These are phyloP conservation scores for Scutellaria baicalensis DNA, from an alignment of 257 asterid species.

Conservation along the genomic window DNA sequence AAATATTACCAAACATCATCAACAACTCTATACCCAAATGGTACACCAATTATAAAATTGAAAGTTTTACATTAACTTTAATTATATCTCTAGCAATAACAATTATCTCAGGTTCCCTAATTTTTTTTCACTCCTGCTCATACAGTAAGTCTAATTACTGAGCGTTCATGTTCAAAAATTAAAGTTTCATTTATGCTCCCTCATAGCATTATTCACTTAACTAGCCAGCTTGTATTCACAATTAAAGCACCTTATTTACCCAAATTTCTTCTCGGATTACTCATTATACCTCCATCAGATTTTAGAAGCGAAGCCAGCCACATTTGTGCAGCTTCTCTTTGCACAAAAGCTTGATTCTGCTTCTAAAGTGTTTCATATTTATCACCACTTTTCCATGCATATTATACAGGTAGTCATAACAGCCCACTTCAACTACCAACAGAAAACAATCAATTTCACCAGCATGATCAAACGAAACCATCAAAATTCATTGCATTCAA, in stretches of 20 bases:
- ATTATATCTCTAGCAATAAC: conserved; percentile 1
- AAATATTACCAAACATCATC: neutral
- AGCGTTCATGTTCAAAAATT: conserved; percentile 6
- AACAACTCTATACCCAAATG: neutral
- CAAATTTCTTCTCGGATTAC: neutral
- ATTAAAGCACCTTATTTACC: neutral
- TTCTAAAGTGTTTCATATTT: neutral
- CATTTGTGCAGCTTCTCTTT: conserved; percentile 1
- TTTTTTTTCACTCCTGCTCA: neutral
- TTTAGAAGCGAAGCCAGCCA: conserved; percentile 1
- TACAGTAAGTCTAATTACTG: neutral
- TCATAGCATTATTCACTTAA: neutral
- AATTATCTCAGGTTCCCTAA: conserved; percentile 1
- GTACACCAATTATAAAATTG: neutral
- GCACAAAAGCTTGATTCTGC: conserved; percentile 10
- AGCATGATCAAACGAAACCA: conserved; percentile 16
- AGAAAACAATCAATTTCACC: conserved; percentile 3
- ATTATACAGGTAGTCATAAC: neutral
- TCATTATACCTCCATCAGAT: conserved; percentile 7
- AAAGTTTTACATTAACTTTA: conserved; percentile 6
- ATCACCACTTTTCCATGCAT: neutral
- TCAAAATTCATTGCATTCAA: neutral
- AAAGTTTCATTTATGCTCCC: conserved; percentile 7
- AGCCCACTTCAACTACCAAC: conserved; percentile 9
- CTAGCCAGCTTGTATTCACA: conserved; percentile 2